Base-by-base conservation (phyloP, 176 grass and related monocot species). In the Carex littledalei region DNA sequence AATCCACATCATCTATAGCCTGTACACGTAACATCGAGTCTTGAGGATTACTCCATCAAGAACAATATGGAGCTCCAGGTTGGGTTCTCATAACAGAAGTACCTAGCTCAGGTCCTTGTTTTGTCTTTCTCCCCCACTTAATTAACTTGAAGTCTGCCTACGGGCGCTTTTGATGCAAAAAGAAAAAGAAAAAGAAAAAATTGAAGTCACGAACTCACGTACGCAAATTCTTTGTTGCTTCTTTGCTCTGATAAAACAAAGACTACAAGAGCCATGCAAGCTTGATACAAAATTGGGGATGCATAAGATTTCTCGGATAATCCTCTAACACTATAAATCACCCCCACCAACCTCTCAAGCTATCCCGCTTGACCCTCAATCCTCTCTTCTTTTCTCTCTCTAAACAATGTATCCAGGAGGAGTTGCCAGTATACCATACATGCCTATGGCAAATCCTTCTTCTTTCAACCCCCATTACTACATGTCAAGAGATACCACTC, bases 401-500 rank as follows among this genome's bases (percentile, higher is more conserved):
- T 20, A 0, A 39, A 87, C 35, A 86, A 99, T 99, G 97, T 81
- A 94, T 84, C 89, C 90, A 11, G 87, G 92, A 72, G 97, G 93
- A 78, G 89, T 96, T 74, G 93, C 91, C 47, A 96, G 93, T 63
- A 39, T 99, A 63, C 81, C 72, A 62, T 95, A 91, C 90, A 54
- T 99, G 18, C 85, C 86, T 61, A 67, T 87, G 26, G 60, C 87
- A 32, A 90, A 85, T 54, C 85, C 90, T 35, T 78, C 85, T 45
- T 79, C 89, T 78, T 92, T 99, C 90, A 85, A 86, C 18, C 50
- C 88, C 39, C 91, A 95, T 78, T 95, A 89, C 87, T 88, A 94
- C 82, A 89, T 87, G 74, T 60, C 84, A 32, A 89, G 57, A 50
- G 87, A 91, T 47, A 83, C 67, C 22, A 81, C 85, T 78, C 67